Percentiles rank a stretch among this genome's conserved stretches.
phyloP scores from a whole-genome alignment of 352 stramenopile species.

The Pythium periplocum region DNA sequence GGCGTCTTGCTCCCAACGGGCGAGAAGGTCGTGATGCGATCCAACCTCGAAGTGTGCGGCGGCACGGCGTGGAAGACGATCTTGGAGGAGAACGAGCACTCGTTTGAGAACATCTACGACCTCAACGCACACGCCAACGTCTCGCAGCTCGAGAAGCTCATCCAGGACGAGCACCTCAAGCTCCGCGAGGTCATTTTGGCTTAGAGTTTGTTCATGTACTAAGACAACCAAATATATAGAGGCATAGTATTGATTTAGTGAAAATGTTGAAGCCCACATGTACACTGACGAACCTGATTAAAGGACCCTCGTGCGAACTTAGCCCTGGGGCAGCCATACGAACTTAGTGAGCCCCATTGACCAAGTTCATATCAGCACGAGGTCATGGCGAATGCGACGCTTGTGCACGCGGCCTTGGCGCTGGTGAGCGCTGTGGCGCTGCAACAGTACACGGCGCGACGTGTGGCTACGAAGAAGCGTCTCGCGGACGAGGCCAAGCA shows the following conservation, averaged over 20 bases:
- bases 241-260: constrained; percentile 16
- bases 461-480: constrained; percentile 1
- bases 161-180: constrained; percentile 76
- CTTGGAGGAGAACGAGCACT: constrained; percentile 89
- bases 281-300: no score
- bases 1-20: constrained; percentile 91
- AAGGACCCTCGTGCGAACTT: constrained; percentile 7
- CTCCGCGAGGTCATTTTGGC: constrained; percentile 72
- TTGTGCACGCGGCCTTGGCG: constrained; percentile 21
- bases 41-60: constrained; percentile 90
- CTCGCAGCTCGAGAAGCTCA: constrained; percentile 79
- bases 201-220: constrained; percentile 15
- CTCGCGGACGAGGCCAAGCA: no score
- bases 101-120: constrained; percentile 95
- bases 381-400: no score
- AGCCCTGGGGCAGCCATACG: not conserved
- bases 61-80: constrained; percentile 93
- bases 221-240: constrained; percentile 15
- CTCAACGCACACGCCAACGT: constrained; percentile 89
- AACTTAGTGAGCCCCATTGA: constrained; percentile 4
- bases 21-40: constrained; percentile 91
- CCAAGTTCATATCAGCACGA: no score
- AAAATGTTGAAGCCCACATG: constrained; percentile 5
- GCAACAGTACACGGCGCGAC: constrained; percentile 35
- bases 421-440: constrained; percentile 26